Conservation (phyloP, 2,329 filamentous ascomycete genomes). For the Venturia effusa region DNA sequence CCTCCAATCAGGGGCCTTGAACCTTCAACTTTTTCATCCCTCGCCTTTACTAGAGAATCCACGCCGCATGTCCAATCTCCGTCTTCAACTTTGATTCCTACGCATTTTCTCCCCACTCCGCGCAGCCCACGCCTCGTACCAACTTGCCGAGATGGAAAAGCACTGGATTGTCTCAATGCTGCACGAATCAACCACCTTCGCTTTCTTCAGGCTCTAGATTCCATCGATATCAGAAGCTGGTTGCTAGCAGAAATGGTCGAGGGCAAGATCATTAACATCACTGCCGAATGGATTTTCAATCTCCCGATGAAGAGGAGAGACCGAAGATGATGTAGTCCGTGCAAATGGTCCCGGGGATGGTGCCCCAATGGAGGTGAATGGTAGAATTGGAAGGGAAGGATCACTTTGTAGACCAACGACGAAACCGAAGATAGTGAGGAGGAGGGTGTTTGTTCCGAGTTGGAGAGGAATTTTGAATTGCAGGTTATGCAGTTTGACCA, state of each 20-base stretch:
- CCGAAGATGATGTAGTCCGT: slow-evolving; percentile 77
- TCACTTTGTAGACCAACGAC: slow-evolving; percentile 72
- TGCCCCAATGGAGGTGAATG: slow-evolving; percentile 54
- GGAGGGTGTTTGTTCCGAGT: slow-evolving; percentile 33
- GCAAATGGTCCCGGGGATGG: slow-evolving; percentile 56
- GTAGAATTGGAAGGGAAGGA: slow-evolving; percentile 73
- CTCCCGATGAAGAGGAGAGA: slow-evolving; percentile 67
- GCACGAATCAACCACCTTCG: slow-evolving; percentile 37
- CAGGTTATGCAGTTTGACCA: slow-evolving; percentile 59
- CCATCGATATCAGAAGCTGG: slow-evolving; percentile 65
- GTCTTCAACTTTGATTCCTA: slow-evolving; percentile 9
- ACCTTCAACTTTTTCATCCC: no score
- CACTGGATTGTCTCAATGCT: slow-evolving; percentile 38
- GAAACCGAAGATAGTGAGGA: slow-evolving; percentile 72
- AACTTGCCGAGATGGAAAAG: slow-evolving; percentile 37
- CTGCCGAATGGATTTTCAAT: slow-evolving; percentile 79
- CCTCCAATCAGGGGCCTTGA: neutral
- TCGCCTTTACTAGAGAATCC: no score
- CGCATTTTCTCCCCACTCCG: slow-evolving; percentile 8
- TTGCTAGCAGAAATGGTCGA: slow-evolving; percentile 70
- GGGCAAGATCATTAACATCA: slow-evolving; percentile 71
- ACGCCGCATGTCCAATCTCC: slow-evolving; percentile 8
- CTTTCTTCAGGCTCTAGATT: slow-evolving; percentile 47
- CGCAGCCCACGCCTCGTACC: slow-evolving; percentile 5
- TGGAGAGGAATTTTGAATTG: slow-evolving; percentile 4